These are phyloP conservation scores for Cercospora zeina DNA, from an alignment of 2,329 filamentous ascomycete genomes.

Conservation along the genomic window DNA sequence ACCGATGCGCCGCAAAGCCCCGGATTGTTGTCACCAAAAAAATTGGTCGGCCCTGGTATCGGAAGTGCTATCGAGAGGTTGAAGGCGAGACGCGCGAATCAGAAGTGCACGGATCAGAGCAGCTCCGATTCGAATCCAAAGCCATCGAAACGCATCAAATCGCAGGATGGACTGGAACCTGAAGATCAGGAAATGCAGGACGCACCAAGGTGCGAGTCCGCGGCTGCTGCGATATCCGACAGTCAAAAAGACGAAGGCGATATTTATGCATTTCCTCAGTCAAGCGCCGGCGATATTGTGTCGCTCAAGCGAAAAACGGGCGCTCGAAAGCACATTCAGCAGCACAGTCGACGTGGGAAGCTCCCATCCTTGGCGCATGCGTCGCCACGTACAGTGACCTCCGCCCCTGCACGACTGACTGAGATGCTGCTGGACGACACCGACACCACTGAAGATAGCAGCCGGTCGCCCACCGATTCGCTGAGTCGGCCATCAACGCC, in stretches of 20 bases:
- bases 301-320: neutral
- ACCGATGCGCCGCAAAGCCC: neutral
- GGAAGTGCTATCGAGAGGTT: slow-evolving; percentile 32
- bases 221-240: neutral
- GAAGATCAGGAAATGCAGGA: slow-evolving; percentile 26
- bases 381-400: slow-evolving; percentile 32
- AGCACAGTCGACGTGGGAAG: slow-evolving; percentile 20
- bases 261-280: slow-evolving; percentile 30
- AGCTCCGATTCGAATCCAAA: slow-evolving; percentile 13
- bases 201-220: neutral
- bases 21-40: neutral
- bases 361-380: slow-evolving; percentile 21
- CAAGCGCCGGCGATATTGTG: slow-evolving; percentile 23
- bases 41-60: slow-evolving; percentile 13
- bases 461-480: slow-evolving; percentile 25
- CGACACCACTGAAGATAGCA: slow-evolving; percentile 27
- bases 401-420: slow-evolving; percentile 36
- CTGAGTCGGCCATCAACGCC: slow-evolving; percentile 31
- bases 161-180: neutral
- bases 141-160: slow-evolving; percentile 26
- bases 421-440: slow-evolving; percentile 35
- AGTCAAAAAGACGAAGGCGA: slow-evolving; percentile 5
- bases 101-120: slow-evolving; percentile 18
- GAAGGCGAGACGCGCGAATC: slow-evolving; percentile 20
- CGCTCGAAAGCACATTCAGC: slow-evolving; percentile 9